These are phyloP conservation scores for Pistacia vera DNA, from an alignment of 345 rosid genomes.

Conservation along the genomic window DNA sequence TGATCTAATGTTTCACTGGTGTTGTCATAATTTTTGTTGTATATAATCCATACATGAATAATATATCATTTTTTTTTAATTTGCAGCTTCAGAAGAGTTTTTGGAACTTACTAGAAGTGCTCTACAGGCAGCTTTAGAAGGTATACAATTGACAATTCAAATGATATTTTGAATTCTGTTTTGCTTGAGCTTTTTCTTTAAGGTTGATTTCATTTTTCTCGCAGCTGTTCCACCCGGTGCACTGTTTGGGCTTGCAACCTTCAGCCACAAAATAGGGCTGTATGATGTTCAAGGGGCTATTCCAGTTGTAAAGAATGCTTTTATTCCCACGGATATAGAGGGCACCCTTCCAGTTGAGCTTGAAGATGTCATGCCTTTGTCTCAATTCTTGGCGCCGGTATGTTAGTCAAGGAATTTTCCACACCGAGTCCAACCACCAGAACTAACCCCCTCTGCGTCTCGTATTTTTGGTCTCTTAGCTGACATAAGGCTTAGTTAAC, in stretches of 20 bases:
- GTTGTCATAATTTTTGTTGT: not conserved
- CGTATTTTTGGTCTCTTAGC: not conserved
- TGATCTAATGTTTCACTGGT: not conserved
- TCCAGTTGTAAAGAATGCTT: constrained; percentile 83
- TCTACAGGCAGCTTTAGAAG: constrained; percentile 90
- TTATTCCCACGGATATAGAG: constrained; percentile 75
- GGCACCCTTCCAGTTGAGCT: constrained; percentile 69
- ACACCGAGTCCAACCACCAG: not conserved
- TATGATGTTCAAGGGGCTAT: constrained; percentile 98
- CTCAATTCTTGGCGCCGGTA: constrained; percentile 94
- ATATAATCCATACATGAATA: not conserved
- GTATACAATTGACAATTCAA: constrained; percentile 32
- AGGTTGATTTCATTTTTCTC: constrained; percentile 15
- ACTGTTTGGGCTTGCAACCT: constrained; percentile 89
- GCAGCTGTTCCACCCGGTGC: constrained; percentile 91
- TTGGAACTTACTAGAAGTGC: constrained; percentile 97
- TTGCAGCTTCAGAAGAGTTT: constrained; percentile 94
- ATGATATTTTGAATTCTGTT: constrained; percentile 13
- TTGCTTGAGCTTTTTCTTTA: constrained; percentile 15
- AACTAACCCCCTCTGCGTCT: not conserved
- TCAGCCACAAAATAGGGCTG: constrained; percentile 89
- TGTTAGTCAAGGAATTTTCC: constrained; percentile 20
- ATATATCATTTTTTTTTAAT: not conserved
- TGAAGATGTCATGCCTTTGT: constrained; percentile 92
- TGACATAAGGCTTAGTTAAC: not conserved